Base-by-base conservation (phyloP, 306 rosid species). In the Cucurbita argyrosperma region DNA sequence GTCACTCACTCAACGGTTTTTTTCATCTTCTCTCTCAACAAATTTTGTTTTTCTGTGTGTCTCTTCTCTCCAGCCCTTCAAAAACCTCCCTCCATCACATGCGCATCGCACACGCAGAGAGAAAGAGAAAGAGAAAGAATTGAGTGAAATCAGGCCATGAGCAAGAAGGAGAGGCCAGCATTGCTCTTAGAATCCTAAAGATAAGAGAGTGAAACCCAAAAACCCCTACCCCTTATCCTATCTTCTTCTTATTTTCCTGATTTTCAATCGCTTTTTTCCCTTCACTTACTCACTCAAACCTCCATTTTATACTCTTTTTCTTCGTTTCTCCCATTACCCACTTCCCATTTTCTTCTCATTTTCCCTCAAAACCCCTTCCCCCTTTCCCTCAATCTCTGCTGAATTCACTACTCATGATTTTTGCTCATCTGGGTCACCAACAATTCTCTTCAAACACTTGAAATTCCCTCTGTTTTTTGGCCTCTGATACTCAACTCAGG, bases 141-240 rank as follows among this genome's bases (percentile, higher is more conserved):
- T 15, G 12, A 15, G 60, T 30, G 63, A 37, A 69, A 78, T 80
- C 87, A 79, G 52, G 54, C 76, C 74, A 82, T 82, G 72, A 86
- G 84, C 87, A 54, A 82, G 61, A 84, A 82, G 86, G 79, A 76
- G 88, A 87, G 90, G 88, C 85, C 45, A 74, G 71, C 43, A 80
- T 82, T 82, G 87, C 86, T 62, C 87, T 56, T 85, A 85, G 83
- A 85, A 90, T 89, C 97, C 65, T 75, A 59, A 72, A 59, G 77
- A 79, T 72, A 68, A 84, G 77, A 79, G 68, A 76, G 51, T 53
- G 65, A 72, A 72, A 45, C 38, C 40, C 76, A 82, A 72, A 38
- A 52, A 30, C 35, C 4, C 56, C 78, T 75, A 62, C 4, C 76
- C 92, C 89, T 87, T 87, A 89, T 93, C 98, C 90, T 90, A 89